Percentiles rank a stretch among this genome's conserved stretches.
These are phyloP conservation scores for Podaxis sp. DNA, from an alignment of 768 basidiomycete genomes.

Conservation along the genomic window DNA sequence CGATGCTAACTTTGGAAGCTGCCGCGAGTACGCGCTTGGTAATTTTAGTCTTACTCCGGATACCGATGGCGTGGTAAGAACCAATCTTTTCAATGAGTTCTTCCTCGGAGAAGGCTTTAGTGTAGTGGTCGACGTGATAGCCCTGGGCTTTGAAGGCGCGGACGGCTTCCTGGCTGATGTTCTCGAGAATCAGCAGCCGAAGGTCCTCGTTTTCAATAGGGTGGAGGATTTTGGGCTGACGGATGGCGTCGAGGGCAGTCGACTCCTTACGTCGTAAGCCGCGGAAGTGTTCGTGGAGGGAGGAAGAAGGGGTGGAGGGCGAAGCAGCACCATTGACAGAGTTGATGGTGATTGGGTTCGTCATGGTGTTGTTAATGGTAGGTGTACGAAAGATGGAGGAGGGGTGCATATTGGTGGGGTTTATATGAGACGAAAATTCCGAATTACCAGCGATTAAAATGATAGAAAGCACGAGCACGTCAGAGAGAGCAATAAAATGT, in stretches of 20 bases:
- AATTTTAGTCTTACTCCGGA: too few relatives aligned
- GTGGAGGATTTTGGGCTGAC: constrained; percentile 69
- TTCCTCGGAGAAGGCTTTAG: constrained; percentile 85
- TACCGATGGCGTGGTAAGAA: constrained; percentile 88
- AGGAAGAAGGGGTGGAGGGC: constrained; percentile 40
- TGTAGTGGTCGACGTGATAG: constrained; percentile 86
- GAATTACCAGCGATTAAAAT: constrained; percentile 17
- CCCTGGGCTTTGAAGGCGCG: constrained; percentile 74
- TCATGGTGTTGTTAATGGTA: constrained; percentile 29
- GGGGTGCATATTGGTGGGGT: background rate
- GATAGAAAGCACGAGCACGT: constrained; percentile 18
- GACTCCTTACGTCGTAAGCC: constrained; percentile 29
- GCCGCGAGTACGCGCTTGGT: too few relatives aligned
- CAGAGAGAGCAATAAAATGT: background rate
- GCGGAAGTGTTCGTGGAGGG: constrained; percentile 43
- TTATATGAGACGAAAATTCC: constrained; percentile 14
- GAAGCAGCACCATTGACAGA: constrained; percentile 39
- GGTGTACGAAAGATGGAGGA: constrained; percentile 7
- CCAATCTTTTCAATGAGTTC: constrained; percentile 85
- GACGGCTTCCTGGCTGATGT: constrained; percentile 91
- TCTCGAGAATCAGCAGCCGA: constrained; percentile 85
- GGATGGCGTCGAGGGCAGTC: constrained; percentile 31
- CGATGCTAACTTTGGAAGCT: too few relatives aligned
- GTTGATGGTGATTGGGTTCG: constrained; percentile 43
- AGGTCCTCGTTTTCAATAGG: constrained; percentile 80